Evolutionary conservation across 1,284 basidiomycete genomes (phyloP).

Genomic region (Leccinum angustisporum): DNA sequence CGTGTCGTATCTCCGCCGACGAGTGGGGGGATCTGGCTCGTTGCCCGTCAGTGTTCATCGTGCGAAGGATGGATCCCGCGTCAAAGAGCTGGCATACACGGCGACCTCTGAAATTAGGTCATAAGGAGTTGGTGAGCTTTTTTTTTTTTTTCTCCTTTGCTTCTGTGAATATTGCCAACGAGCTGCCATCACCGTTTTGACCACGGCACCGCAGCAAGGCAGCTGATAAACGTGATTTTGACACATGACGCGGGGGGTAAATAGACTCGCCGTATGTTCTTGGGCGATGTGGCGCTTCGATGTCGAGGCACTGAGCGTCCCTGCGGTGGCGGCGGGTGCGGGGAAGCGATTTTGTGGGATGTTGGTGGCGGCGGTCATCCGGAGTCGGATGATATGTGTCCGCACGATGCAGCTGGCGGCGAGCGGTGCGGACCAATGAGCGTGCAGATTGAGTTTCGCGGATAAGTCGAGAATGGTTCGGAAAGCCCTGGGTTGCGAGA

Average conservation of each 20-base stretch:
- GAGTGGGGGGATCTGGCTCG: slow-evolving; percentile 12
- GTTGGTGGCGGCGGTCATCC: slow-evolving; percentile 7
- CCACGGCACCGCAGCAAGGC: slow-evolving; percentile 1
- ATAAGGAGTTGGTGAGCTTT: background rate
- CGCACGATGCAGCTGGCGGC: background rate
- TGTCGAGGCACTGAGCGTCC: slow-evolving; percentile 2
- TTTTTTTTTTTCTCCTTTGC: background rate
- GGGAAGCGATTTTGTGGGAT: slow-evolving; percentile 15
- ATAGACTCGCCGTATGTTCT: slow-evolving; percentile 10
- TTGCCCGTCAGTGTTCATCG: background rate
- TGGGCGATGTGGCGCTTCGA: slow-evolving; percentile 9
- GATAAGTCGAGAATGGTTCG: background rate
- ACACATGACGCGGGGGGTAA: slow-evolving; percentile 12
- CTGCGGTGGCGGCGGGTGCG: slow-evolving; percentile 31
- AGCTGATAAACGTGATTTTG: slow-evolving; percentile 10
- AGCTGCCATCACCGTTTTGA: background rate
- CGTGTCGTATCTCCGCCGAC: slow-evolving; percentile 23
- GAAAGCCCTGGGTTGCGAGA: background rate
- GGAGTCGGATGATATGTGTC: slow-evolving; percentile 1
- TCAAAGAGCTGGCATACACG: no score
- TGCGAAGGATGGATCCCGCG: background rate
- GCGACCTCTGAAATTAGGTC: background rate
- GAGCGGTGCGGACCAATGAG: background rate
- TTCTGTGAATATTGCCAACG: slow-evolving; percentile 2
- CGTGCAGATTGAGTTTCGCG: background rate